Conservation (phyloP, 1,284 basidiomycete species). For the Fomitopsis betulina region DNA sequence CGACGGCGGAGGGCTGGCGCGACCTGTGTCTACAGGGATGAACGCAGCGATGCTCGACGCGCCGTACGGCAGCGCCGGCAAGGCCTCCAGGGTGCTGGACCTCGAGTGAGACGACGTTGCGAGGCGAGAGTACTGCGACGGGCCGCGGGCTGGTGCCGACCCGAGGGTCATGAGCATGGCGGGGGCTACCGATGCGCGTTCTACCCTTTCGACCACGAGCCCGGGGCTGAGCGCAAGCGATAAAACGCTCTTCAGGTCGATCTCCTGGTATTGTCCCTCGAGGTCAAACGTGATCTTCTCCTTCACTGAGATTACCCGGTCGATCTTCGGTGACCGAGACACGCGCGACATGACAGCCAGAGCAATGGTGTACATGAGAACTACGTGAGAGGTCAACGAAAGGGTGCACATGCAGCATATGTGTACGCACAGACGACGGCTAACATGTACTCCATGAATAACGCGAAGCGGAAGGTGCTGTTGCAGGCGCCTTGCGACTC, state of each 20-base stretch:
- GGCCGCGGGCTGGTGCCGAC: not conserved
- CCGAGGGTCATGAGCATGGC: conserved; percentile 17
- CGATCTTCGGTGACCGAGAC: conserved; percentile 22
- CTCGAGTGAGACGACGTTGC: not conserved
- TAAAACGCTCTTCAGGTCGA: conserved; percentile 2
- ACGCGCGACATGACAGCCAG: conserved; percentile 28
- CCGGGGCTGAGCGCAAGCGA: conserved; percentile 3
- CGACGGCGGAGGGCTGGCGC: conserved; percentile 5
- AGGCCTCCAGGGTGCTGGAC: not conserved
- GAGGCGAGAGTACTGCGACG: not conserved
- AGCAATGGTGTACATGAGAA: conserved; percentile 27
- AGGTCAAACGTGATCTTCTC: conserved; percentile 12
- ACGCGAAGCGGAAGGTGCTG: conserved; percentile 27
- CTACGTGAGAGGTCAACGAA: conserved; percentile 13
- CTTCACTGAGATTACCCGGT: conserved; percentile 20
- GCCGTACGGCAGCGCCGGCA: conserved; percentile 4
- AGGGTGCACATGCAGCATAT: not conserved
- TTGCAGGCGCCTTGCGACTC: conserved; percentile 32
- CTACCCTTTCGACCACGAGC: conserved; percentile 8
- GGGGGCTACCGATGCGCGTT: conserved; percentile 6
- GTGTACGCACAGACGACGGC: conserved; percentile 29
- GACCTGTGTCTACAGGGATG: not conserved
- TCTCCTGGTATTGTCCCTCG: not conserved
- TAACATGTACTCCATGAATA: conserved; percentile 35
- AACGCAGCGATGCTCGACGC: conserved; percentile 2